Evolutionary conservation across 2,329 filamentous ascomycete genomes (phyloP).

Genomic region (Trichoderma sp.): DNA sequence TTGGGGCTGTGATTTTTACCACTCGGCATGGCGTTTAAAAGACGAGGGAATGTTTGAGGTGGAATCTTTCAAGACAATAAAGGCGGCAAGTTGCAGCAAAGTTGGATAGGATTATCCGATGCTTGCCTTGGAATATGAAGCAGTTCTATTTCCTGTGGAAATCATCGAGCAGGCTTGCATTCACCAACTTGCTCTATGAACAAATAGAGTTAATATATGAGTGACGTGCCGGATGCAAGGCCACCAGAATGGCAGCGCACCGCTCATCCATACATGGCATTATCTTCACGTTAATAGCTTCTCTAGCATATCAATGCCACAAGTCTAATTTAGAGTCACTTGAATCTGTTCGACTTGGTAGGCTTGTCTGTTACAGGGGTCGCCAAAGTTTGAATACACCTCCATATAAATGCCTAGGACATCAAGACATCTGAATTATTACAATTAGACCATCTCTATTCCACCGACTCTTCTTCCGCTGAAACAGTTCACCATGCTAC

Average conservation of each 20-base stretch:
- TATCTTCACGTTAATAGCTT: not conserved
- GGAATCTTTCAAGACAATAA: not conserved
- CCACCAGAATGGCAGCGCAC: not conserved
- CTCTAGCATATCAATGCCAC: not conserved
- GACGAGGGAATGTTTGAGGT: not conserved
- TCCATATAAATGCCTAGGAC: no score
- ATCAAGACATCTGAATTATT: no score
- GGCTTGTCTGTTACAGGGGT: not conserved
- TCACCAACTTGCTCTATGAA: not conserved
- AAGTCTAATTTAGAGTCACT: not conserved
- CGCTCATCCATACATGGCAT: not conserved
- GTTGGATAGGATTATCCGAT: not conserved
- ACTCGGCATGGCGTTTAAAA: conserved; percentile 10
- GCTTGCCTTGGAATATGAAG: not conserved
- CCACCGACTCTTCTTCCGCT: not conserved
- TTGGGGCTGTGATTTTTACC: conserved; percentile 16
- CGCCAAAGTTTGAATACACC: not conserved
- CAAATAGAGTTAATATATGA: not conserved
- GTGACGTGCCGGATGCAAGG: not conserved
- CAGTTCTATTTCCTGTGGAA: conserved; percentile 8
- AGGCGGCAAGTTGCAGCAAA: not conserved
- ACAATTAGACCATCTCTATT: not conserved
- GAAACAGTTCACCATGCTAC: not conserved
- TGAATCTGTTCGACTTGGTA: not conserved
- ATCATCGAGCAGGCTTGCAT: conserved; percentile 18